Percentiles rank a stretch among this genome's conserved stretches.
Evolutionary conservation across 306 rosid species (phyloP).

Genomic region (Begonia peltatifolia): DNA sequence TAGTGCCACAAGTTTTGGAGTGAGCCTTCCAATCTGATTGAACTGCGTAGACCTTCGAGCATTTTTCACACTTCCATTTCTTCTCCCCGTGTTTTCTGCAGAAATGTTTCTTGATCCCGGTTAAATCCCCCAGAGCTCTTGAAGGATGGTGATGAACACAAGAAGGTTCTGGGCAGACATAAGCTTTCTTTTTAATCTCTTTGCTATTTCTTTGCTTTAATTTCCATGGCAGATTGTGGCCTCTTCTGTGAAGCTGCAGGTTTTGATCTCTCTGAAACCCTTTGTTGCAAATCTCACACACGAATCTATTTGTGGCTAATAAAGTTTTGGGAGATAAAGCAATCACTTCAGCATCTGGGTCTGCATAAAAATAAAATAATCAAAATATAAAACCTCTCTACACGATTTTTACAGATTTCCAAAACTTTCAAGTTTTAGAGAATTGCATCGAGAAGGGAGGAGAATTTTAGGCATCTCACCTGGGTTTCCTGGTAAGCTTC

Average conservation of each 20-base stretch:
- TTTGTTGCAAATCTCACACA: constrained; percentile 72
- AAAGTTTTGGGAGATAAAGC: constrained; percentile 59
- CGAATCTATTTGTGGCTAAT: constrained; percentile 53
- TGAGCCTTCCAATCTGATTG: constrained; percentile 99
- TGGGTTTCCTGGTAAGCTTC: constrained; percentile 88
- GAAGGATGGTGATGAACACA: constrained; percentile 95
- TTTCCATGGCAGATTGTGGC: constrained; percentile 72
- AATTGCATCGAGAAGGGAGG: background rate
- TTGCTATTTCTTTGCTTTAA: constrained; percentile 72
- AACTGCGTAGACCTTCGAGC: constrained; percentile 90
- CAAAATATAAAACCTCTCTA: background rate
- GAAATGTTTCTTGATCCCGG: constrained; percentile 89
- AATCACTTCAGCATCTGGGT: constrained; percentile 52
- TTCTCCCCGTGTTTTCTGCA: constrained; percentile 97
- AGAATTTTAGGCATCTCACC: constrained; percentile 19
- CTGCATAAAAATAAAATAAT: background rate
- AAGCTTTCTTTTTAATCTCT: constrained; percentile 71
- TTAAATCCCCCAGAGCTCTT: constrained; percentile 91
- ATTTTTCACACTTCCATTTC: constrained; percentile 96
- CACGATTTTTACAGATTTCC: background rate
- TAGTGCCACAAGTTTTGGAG: constrained; percentile 88
- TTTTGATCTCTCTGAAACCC: constrained; percentile 73
- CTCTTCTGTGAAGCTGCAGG: constrained; percentile 67
- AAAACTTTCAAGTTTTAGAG: background rate
- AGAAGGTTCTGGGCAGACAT: constrained; percentile 89